Base-by-base conservation (phyloP, 129 eudicot genomes). In the Solidago caesia region DNA sequence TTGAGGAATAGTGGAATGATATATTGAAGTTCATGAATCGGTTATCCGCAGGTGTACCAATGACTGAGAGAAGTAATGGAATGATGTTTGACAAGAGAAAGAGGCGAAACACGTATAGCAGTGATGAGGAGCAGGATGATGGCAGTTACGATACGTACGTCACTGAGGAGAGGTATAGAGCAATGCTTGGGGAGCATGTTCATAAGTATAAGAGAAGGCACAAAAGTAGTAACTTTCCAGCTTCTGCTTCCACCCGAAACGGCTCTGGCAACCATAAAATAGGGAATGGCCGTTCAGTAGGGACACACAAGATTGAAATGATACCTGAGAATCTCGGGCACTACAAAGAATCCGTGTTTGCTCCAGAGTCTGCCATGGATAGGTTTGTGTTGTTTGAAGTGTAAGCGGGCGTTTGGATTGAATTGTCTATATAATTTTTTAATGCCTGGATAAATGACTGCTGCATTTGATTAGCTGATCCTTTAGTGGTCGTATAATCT, bases 171-270 rank as follows among this genome's bases (percentile, higher is more conserved):
- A 84, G 79, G 71, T 94, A 94, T 56, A 82, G 97, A 74, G 84
- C 91, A 67, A 94, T 94, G 97, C 96, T 94, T 57, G 96, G 97
- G 60, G 97, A 94, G 71, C 98, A 90, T 85, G 80, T 90, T 60
- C 89, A 88, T 73, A 94, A 79, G 84, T 90, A 88, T 78, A 94
- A 84, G 80, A 90, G 97, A 88, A 85, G 97, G 78, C 64, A 52
- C 12, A 79, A 65, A 74, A 81, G 73, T 75, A 85, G 82, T 80
- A 64, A 84, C 15, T 80, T 88, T 13, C 77, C 89, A 64, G 77
- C 76, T 76, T 84, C 91, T 33, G 79, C 84, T 27, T 66, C 91
- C 21, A 72, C 81, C 39, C 89, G 84, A 25, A 90, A 68, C 77
- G 94, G 87, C 12, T 66, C 91, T 15, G 80, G 77, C 68, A 66